phyloP scores from a whole-genome alignment of 495 filamentous ascomycete species.

The Staphylotrichum tortipilum region DNA sequence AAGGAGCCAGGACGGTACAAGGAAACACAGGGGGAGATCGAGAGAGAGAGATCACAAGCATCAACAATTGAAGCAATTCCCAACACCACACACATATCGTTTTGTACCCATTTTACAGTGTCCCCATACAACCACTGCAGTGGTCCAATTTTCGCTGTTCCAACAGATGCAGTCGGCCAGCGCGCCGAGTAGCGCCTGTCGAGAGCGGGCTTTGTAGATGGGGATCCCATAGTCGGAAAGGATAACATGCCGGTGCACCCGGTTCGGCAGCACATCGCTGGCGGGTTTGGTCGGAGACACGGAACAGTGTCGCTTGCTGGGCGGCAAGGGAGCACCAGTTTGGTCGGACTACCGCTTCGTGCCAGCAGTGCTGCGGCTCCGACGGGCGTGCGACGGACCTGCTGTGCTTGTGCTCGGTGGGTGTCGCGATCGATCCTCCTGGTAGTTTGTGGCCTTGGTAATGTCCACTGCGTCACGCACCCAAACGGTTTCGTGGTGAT shows the following conservation, averaged over 20 bases:
- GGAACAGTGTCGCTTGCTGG: constrained; percentile 31
- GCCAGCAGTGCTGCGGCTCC: not conserved
- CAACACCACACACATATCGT: too few relatives aligned
- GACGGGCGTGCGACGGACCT: constrained; percentile 4
- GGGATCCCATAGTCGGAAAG: not conserved
- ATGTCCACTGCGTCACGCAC: constrained; percentile 26
- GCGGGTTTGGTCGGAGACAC: constrained; percentile 20
- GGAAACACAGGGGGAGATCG: too few relatives aligned
- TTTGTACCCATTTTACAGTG: too few relatives aligned
- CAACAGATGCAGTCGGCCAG: constrained; percentile 35
- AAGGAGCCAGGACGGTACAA: too few relatives aligned
- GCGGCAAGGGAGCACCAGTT: constrained; percentile 23
- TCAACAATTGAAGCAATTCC: too few relatives aligned
- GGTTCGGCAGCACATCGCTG: constrained; percentile 1
- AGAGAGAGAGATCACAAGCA: too few relatives aligned
- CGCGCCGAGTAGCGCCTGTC: constrained; percentile 28
- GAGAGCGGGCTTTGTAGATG: constrained; percentile 6
- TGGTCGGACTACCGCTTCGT: constrained; percentile 30
- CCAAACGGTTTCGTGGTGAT: constrained; percentile 34
- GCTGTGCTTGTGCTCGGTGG: not conserved
- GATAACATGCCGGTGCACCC: not conserved
- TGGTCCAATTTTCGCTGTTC: too few relatives aligned
- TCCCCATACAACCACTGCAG: too few relatives aligned
- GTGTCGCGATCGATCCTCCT: not conserved
- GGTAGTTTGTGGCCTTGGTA: constrained; percentile 28